Percentiles rank a stretch among this genome's conserved stretches.
These are phyloP conservation scores for Aplosporella prunicola DNA, from an alignment of 2,329 filamentous ascomycete species.

Conservation along the genomic window DNA sequence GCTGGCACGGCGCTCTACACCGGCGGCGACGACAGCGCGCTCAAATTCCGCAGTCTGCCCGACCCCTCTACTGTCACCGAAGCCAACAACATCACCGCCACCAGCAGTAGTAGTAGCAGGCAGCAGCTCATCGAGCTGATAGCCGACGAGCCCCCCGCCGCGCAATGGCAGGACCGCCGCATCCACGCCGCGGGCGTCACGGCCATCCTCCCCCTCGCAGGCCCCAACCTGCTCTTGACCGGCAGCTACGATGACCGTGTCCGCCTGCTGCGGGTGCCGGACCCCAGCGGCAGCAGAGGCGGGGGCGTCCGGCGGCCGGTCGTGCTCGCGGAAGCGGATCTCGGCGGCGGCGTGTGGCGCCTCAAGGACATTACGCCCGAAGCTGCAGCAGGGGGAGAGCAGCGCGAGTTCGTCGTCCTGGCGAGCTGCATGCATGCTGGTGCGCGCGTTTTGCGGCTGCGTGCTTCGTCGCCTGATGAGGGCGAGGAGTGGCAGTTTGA, in stretches of 20 bases:
- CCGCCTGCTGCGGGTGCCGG: slow-evolving; percentile 49
- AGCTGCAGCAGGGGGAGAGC: slow-evolving; percentile 10
- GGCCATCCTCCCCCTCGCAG: slow-evolving; percentile 62
- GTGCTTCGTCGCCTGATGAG: slow-evolving; percentile 18
- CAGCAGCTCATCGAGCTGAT: too few species aligned
- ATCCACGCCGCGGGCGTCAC: slow-evolving; percentile 79
- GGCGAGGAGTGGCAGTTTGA: slow-evolving; percentile 47
- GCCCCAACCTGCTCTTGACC: slow-evolving; percentile 55
- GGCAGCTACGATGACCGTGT: slow-evolving; percentile 88
- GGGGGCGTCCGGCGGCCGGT: slow-evolving; percentile 26
- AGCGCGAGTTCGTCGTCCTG: slow-evolving; percentile 44
- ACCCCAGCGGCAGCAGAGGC: too few species aligned
- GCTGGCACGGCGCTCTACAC: slow-evolving; percentile 46
- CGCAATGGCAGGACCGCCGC: slow-evolving; percentile 41
- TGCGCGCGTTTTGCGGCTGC: slow-evolving; percentile 51
- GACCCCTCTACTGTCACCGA: slow-evolving; percentile 18
- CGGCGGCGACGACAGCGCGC: slow-evolving; percentile 66
- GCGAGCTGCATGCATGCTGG: slow-evolving; percentile 95
- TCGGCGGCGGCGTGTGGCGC: slow-evolving; percentile 82
- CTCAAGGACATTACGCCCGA: slow-evolving; percentile 49
- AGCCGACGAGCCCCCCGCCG: background rate
- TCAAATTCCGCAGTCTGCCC: slow-evolving; percentile 31
- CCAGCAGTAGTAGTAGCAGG: too few species aligned
- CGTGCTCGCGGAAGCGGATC: slow-evolving; percentile 53
- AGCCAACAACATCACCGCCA: background rate